A percentile compares a stretch with the other conserved stretches of the same genome.
Conservation (phyloP, 2,329 filamentous ascomycete genomes). For the Fusarium piperis region DNA sequence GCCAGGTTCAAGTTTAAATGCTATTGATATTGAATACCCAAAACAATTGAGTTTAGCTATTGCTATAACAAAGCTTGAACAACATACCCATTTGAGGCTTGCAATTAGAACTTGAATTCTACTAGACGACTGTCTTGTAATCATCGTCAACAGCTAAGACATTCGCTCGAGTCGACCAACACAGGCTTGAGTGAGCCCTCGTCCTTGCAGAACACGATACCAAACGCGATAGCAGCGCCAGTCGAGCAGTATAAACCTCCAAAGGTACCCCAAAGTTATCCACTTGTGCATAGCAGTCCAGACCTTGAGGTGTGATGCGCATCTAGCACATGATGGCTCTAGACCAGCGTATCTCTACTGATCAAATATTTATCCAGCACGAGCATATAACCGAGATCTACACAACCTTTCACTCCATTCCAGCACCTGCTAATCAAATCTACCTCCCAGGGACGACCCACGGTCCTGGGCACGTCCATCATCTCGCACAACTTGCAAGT, state of each 20-base stretch:
- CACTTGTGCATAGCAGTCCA: neutral
- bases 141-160: neutral
- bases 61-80: neutral
- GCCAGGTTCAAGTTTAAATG: neutral
- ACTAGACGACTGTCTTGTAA: neutral
- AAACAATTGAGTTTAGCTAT: neutral
- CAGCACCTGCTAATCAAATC: neutral
- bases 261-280: neutral
- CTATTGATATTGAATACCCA: neutral
- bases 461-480: neutral
- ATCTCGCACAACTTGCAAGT: neutral
- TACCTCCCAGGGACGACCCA: neutral
- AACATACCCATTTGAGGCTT: neutral
- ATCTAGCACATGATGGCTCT: neutral
- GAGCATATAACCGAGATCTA: neutral
- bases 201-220: neutral
- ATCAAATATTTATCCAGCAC: neutral
- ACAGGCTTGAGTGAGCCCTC: neutral
- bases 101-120: neutral
- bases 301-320: neutral
- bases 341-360: neutral
- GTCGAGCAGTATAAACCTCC: neutral
- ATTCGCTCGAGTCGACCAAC: neutral
- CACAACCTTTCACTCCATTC: neutral
- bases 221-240: neutral